phyloP scores from a whole-genome alignment of 805 yeast species.

The Phaffomyces antillensis region DNA sequence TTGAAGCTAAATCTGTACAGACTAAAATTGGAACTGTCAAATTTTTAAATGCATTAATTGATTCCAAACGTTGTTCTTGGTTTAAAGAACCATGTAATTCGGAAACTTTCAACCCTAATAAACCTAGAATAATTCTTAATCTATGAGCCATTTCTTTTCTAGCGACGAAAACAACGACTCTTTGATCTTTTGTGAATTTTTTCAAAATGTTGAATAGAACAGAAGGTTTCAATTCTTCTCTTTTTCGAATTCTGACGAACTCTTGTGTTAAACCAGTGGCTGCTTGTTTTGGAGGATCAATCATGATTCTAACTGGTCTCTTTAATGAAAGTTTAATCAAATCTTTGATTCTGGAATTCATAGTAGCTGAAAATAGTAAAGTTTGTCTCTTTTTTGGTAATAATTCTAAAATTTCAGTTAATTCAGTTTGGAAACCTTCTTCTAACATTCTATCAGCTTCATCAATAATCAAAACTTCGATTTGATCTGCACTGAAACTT shows the following conservation, averaged over 20 bases:
- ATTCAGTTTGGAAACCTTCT: conserved; percentile 95
- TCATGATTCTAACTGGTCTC: conserved; percentile 91
- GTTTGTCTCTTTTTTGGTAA: conserved; percentile 93
- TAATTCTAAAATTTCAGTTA: conserved; percentile 80
- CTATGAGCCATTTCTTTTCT: conserved; percentile 88
- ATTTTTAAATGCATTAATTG: conserved; percentile 76
- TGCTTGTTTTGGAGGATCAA: conserved; percentile 92
- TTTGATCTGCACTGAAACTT: conserved; percentile 81
- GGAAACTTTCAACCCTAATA: conserved; percentile 68
- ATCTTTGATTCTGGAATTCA: conserved; percentile 89
- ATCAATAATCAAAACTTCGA: conserved; percentile 89
- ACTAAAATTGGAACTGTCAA: conserved; percentile 79
- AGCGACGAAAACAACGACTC: conserved; percentile 86
- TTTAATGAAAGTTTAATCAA: conserved; percentile 81
- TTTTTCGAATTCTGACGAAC: conserved; percentile 88
- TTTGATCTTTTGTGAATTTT: conserved; percentile 52
- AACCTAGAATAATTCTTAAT: conserved; percentile 67
- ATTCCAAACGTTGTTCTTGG: conserved; percentile 88
- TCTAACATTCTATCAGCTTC: conserved; percentile 99
- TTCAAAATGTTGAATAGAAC: conserved; percentile 65
- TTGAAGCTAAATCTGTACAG: conserved; percentile 97
- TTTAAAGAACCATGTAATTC: conserved; percentile 80
- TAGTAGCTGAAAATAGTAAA: conserved; percentile 91
- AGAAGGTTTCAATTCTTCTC: conserved; percentile 80
- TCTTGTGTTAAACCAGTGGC: conserved; percentile 89